These are phyloP conservation scores for Oleoguttula mirabilis DNA, from an alignment of 495 filamentous ascomycete genomes.

Conservation along the genomic window DNA sequence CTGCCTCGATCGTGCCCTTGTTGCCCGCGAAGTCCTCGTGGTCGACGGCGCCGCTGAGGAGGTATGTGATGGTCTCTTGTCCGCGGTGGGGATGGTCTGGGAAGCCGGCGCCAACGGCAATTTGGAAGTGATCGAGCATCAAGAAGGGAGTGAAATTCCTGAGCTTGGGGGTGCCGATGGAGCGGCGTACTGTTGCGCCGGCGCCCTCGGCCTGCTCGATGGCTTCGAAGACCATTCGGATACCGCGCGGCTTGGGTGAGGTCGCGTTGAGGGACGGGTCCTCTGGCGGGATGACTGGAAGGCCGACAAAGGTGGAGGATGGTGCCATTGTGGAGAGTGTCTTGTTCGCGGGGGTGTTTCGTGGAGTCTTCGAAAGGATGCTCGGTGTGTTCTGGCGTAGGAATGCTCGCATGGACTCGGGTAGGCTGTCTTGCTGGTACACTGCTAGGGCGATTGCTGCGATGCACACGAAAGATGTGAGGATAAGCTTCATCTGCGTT, in stretches of 20 bases:
- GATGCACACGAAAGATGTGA: conserved; percentile 28
- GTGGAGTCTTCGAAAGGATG: conserved; percentile 1
- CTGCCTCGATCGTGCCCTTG: conserved; percentile 68
- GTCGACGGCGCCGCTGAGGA: conserved; percentile 71
- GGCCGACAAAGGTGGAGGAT: conserved; percentile 27
- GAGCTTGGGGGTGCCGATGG: conserved; percentile 72
- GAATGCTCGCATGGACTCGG: conserved; percentile 20
- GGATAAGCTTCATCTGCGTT: conserved; percentile 22
- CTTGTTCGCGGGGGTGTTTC: conserved; percentile 12
- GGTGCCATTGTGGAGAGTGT: conserved; percentile 22
- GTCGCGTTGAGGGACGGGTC: conserved; percentile 27
- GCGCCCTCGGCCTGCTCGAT: conserved; percentile 81
- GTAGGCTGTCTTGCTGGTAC: conserved; percentile 24
- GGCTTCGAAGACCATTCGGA: conserved; percentile 72
- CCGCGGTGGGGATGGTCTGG: conserved; percentile 71
- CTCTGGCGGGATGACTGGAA: conserved; percentile 30
- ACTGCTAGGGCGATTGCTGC: conserved; percentile 22
- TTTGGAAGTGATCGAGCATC: conserved; percentile 87
- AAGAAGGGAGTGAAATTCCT: conserved; percentile 88
- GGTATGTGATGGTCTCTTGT: conserved; percentile 85
- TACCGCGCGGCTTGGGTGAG: conserved; percentile 47
- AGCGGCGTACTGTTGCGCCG: conserved; percentile 76
- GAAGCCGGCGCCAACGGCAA: conserved; percentile 72
- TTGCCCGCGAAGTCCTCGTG: conserved; percentile 94
- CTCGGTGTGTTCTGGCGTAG: conserved; percentile 9